Evolutionary conservation across 768 basidiomycete genomes (phyloP).

Genomic region (Naganishia randhawae): DNA sequence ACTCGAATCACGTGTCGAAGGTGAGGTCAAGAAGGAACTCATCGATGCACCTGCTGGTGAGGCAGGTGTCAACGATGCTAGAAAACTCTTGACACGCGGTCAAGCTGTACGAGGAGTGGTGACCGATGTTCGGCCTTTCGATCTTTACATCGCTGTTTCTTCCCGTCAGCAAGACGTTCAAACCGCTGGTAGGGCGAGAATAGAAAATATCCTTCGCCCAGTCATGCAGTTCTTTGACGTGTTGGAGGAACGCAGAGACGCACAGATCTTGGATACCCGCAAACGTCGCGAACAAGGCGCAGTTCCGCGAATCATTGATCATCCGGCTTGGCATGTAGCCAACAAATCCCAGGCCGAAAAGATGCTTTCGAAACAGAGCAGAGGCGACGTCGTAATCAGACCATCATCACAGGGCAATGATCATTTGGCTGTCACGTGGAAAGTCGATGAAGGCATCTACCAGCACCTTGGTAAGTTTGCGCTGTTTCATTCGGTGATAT

Average conservation of each 20-base stretch:
- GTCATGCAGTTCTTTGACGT: constrained; percentile 43
- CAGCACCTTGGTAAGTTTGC: constrained; percentile 83
- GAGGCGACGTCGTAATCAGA: constrained; percentile 92
- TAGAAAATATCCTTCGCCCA: constrained; percentile 29
- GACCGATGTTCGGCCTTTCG: constrained; percentile 63
- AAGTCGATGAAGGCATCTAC: constrained; percentile 90
- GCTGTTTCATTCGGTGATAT: neutral
- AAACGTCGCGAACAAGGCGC: constrained; percentile 78
- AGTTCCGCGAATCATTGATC: constrained; percentile 83
- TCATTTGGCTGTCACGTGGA: constrained; percentile 98
- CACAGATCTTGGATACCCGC: constrained; percentile 71
- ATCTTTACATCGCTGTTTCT: constrained; percentile 71
- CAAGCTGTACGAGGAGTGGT: constrained; percentile 77
- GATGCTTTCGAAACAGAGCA: constrained; percentile 80
- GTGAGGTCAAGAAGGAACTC: constrained; percentile 57
- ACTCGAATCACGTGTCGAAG: constrained; percentile 92
- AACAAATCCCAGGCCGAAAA: constrained; percentile 84
- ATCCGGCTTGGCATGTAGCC: constrained; percentile 96
- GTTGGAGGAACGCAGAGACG: constrained; percentile 59
- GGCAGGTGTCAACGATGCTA: constrained; percentile 54
- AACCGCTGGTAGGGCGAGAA: constrained; percentile 58
- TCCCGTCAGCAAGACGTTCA: constrained; percentile 53
- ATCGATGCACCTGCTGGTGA: constrained; percentile 58
- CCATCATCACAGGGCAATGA: constrained; percentile 90
- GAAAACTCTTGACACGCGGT: constrained; percentile 53